Evolutionary conservation across 192 early-diverging fungal genomes (phyloP).

Genomic region (Coemansia asiatica): DNA sequence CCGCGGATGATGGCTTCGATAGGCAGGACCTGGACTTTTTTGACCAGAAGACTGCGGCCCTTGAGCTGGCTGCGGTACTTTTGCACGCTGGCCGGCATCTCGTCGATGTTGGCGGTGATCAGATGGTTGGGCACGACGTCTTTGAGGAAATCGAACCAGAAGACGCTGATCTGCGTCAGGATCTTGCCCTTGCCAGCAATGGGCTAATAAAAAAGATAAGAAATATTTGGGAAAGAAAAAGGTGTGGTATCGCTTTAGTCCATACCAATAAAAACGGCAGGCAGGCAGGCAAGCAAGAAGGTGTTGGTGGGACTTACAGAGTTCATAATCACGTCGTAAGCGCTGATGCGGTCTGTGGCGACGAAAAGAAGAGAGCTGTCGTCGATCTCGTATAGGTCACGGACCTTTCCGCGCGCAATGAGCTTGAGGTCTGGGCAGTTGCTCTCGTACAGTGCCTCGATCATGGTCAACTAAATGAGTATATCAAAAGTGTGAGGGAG

Average conservation of each 20-base stretch:
- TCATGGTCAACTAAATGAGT: constrained; percentile 26
- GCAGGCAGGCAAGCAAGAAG: not conserved
- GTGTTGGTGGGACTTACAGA: constrained; percentile 63
- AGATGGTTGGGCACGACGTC: constrained; percentile 95
- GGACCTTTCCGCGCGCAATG: constrained; percentile 91
- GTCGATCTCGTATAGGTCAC: constrained; percentile 95
- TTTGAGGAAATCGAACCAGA: constrained; percentile 92
- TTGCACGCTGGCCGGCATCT: constrained; percentile 86
- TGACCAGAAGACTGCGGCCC: constrained; percentile 89
- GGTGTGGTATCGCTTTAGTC: too few species aligned
- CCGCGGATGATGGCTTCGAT: constrained; percentile 99
- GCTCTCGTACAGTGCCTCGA: constrained; percentile 62
- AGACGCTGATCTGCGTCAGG: constrained; percentile 89
- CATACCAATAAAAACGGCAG: too few species aligned
- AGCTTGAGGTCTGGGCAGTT: constrained; percentile 92
- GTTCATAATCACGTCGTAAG: constrained; percentile 98
- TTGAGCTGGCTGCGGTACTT: constrained; percentile 87
- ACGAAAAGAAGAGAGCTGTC: constrained; percentile 88
- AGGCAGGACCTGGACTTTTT: constrained; percentile 86
- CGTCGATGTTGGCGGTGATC: constrained; percentile 88
- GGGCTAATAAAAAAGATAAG: constrained; percentile 14
- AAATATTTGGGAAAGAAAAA: not conserved
- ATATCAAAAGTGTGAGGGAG: constrained; percentile 4
- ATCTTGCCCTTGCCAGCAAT: constrained; percentile 97
- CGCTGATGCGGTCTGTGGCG: constrained; percentile 95